phyloP scores from a whole-genome alignment of 129 eudicot genomes.

The Flaveria bidentis region DNA sequence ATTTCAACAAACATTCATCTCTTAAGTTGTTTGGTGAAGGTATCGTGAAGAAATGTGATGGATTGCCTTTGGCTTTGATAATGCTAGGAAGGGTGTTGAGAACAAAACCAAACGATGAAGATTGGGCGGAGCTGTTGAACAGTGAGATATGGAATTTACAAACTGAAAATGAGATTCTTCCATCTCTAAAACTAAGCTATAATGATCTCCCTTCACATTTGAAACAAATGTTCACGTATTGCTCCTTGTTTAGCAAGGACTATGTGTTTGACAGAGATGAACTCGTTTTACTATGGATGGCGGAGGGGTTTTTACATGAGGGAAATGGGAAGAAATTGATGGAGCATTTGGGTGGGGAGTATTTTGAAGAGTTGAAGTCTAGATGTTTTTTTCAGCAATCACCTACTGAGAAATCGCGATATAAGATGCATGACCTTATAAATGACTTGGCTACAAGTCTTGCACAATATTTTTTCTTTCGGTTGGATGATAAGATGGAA shows the following conservation, averaged over 20 bases:
- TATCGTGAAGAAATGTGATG: constrained; percentile 31
- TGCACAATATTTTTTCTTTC: constrained; percentile 25
- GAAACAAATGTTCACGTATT: constrained; percentile 35
- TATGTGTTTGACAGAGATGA: constrained; percentile 28
- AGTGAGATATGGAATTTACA: constrained; percentile 29
- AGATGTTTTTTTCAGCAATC: constrained; percentile 33
- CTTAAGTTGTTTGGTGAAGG: constrained; percentile 31
- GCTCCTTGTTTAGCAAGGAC: constrained; percentile 36
- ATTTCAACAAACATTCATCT: constrained; percentile 18
- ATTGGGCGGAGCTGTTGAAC: constrained; percentile 24
- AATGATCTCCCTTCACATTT: constrained; percentile 36
- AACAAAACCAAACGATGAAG: constrained; percentile 10
- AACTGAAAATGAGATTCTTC: constrained; percentile 19
- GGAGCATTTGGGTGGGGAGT: constrained; percentile 33
- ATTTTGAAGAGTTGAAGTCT: constrained; percentile 17
- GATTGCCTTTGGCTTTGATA: constrained; percentile 37
- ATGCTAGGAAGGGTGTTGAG: constrained; percentile 32
- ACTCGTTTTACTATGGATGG: constrained; percentile 39
- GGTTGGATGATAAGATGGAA: constrained; percentile 25
- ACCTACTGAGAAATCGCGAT: constrained; percentile 2
- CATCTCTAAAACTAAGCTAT: constrained; percentile 38
- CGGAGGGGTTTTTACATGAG: constrained; percentile 28
- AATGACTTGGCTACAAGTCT: constrained; percentile 37
- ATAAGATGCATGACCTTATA: constrained; percentile 38
- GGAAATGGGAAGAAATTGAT: constrained; percentile 1